Conservation (phyloP, 768 basidiomycete species). For the Rubroboletus satanas region DNA sequence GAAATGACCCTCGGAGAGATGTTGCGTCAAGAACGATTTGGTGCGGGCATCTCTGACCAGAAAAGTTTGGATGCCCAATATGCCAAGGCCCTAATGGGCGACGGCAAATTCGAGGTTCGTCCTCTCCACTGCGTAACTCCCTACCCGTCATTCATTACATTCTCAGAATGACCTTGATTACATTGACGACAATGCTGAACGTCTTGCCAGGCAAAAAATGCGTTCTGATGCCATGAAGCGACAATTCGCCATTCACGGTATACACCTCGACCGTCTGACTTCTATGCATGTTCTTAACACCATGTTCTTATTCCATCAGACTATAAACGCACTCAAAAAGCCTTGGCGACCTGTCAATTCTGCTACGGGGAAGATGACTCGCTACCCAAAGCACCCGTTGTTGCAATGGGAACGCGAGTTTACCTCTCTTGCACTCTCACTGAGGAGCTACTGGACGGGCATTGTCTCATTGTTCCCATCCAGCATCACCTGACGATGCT, state of each 20-base stretch:
- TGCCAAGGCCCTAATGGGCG: slow-evolving; percentile 81
- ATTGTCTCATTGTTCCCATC: slow-evolving; percentile 93
- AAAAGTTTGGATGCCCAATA: slow-evolving; percentile 90
- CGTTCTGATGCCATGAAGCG: slow-evolving; percentile 94
- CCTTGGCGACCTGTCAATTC: slow-evolving; percentile 77
- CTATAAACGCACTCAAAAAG: slow-evolving; percentile 92
- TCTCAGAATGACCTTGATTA: slow-evolving; percentile 84
- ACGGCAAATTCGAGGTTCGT: slow-evolving; percentile 80
- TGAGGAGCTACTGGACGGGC: slow-evolving; percentile 88
- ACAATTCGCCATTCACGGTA: slow-evolving; percentile 94
- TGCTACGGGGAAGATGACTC: slow-evolving; percentile 94
- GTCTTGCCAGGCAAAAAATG: slow-evolving; percentile 90
- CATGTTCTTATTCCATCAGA: slow-evolving; percentile 45
- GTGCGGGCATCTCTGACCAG: slow-evolving; percentile 85
- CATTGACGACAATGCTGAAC: slow-evolving; percentile 95
- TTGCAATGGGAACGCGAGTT: slow-evolving; percentile 86
- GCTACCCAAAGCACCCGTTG: slow-evolving; percentile 78
- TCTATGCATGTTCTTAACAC: not conserved
- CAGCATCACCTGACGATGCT: slow-evolving; percentile 90
- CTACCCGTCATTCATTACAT: not conserved
- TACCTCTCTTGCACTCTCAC: slow-evolving; percentile 87
- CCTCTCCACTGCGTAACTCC: not conserved
- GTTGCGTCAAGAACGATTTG: slow-evolving; percentile 88
- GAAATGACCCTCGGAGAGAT: slow-evolving; percentile 82
- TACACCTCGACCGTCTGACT: slow-evolving; percentile 13